Evolutionary conservation across 805 yeast genomes (phyloP).

Genomic region (Deakozyma indianensis): DNA sequence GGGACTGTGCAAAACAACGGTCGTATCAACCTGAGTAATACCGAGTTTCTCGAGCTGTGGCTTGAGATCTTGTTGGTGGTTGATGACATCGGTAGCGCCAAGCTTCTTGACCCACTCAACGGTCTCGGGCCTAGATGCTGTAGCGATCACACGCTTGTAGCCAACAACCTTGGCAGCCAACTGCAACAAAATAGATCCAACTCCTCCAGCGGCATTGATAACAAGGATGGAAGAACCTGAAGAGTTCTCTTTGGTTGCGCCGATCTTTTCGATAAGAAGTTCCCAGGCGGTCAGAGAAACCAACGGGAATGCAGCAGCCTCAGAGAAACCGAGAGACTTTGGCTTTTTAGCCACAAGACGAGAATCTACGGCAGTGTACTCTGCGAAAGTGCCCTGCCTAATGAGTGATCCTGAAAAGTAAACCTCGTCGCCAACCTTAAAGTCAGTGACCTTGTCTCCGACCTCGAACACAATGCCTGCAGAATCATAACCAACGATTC

Average conservation of each 20-base stretch:
- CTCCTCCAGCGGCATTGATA: conserved; percentile 9
- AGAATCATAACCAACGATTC: conserved; percentile 13
- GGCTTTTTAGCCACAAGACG: conserved; percentile 9
- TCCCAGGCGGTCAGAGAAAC: conserved; percentile 10
- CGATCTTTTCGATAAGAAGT: conserved; percentile 3
- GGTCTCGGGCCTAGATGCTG: background rate
- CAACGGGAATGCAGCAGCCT: conserved; percentile 12
- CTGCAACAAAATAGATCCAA: conserved; percentile 11
- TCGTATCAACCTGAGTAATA: background rate
- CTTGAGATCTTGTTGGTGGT: background rate
- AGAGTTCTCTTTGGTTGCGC: conserved; percentile 4
- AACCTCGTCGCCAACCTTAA: conserved; percentile 13
- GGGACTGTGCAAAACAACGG: background rate
- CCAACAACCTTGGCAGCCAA: conserved; percentile 12
- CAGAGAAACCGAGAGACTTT: conserved; percentile 7
- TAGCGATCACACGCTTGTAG: background rate
- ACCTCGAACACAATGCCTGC: conserved; percentile 14
- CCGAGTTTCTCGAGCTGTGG: background rate
- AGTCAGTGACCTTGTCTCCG: conserved; percentile 10
- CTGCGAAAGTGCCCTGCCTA: conserved; percentile 9
- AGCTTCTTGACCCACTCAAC: background rate
- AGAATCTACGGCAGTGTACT: conserved; percentile 6
- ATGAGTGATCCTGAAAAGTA: conserved; percentile 5
- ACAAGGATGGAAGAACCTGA: conserved; percentile 7
- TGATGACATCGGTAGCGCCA: background rate